Percentiles rank a stretch among this genome's conserved stretches.
Evolutionary conservation across 768 basidiomycete species (phyloP).

Genomic region (Termitomyces sp.): DNA sequence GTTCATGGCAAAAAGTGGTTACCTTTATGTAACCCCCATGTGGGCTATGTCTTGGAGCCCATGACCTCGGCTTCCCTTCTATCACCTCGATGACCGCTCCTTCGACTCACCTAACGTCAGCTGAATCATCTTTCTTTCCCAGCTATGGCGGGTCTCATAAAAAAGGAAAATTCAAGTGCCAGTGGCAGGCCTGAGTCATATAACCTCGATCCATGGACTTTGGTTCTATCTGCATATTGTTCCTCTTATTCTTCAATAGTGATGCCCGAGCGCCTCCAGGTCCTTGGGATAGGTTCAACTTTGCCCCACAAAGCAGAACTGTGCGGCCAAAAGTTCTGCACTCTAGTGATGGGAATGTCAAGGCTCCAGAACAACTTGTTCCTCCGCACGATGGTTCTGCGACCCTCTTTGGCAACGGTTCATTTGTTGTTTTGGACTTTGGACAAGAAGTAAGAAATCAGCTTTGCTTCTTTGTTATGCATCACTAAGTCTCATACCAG

Average conservation of each 20-base stretch:
- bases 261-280: conserved; percentile 31
- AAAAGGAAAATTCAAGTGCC: too few relatives aligned
- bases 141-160: too few relatives aligned
- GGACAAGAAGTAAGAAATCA: conserved; percentile 28
- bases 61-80: too few relatives aligned
- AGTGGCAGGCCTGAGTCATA: too few relatives aligned
- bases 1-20: too few relatives aligned
- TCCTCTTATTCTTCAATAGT: background rate
- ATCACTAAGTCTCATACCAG: conserved; percentile 13
- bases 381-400: conserved; percentile 18
- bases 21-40: too few relatives aligned
- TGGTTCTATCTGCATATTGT: background rate
- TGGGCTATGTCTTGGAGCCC: too few relatives aligned
- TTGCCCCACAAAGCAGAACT: conserved; percentile 28
- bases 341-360: conserved; percentile 22
- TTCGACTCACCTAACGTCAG: too few relatives aligned
- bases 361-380: conserved; percentile 23
- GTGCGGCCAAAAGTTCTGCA: conserved; percentile 29
- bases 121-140: too few relatives aligned
- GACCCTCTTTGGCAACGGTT: conserved; percentile 25
- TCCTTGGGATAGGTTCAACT: conserved; percentile 43
- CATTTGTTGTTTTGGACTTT: conserved; percentile 37
- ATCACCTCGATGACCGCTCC: too few relatives aligned
- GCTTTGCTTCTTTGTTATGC: background rate
- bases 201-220: conserved; percentile 6